Evolutionary conservation across 768 basidiomycete species (phyloP).

Genomic region (Hebeloma cylindrosporum): DNA sequence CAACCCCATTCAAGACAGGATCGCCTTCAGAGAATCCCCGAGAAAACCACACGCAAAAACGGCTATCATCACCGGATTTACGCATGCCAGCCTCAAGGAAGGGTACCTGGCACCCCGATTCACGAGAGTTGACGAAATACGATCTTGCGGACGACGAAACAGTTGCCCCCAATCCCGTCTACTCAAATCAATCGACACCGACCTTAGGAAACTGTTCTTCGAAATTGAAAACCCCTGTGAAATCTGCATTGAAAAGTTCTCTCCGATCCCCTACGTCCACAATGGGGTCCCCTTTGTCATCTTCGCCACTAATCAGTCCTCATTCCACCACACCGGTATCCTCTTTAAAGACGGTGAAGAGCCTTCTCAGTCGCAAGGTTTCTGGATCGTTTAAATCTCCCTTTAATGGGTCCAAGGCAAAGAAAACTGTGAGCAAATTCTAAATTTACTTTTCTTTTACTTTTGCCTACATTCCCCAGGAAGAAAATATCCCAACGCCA

Average conservation of each 20-base stretch:
- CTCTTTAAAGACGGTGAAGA: conserved; percentile 32
- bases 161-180: conserved; percentile 9
- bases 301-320: conserved; percentile 6
- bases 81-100: not conserved
- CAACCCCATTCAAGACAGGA: conserved; percentile 6
- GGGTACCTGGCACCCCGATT: conserved; percentile 5
- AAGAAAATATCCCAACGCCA: not conserved
- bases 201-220: conserved; percentile 27
- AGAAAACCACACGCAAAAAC: conserved; percentile 1
- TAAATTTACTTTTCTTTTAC: not conserved
- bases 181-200: conserved; percentile 13
- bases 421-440: conserved; percentile 21
- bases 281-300: conserved; percentile 7
- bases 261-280: conserved; percentile 33
- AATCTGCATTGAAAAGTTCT: conserved; percentile 38
- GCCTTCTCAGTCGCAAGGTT: conserved; percentile 29
- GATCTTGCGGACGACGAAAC: conserved; percentile 2
- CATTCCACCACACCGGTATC: conserved; percentile 19
- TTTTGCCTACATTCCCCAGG: conserved; percentile 6
- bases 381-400: conserved; percentile 25
- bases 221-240: conserved; percentile 32
- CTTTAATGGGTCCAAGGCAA: conserved; percentile 17
- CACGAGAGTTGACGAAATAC: not conserved
- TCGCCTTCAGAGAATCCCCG: not conserved
- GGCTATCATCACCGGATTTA: conserved; percentile 12